Conservation (phyloP, 2,329 filamentous ascomycete species). For the Microdochium paspali region DNA sequence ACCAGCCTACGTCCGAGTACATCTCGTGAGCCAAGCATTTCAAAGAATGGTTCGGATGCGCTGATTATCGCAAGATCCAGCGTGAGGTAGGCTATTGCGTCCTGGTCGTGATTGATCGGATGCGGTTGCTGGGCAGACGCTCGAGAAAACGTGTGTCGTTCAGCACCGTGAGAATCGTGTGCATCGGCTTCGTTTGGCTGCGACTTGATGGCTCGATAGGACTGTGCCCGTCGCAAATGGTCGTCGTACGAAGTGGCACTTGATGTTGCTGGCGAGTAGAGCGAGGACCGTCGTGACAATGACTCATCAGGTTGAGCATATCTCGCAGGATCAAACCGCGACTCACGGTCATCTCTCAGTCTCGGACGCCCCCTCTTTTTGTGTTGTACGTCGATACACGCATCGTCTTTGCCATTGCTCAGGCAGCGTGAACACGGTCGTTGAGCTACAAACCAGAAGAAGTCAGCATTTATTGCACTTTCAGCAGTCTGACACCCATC, state of each 20-base stretch:
- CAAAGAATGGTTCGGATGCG: constrained; percentile 44
- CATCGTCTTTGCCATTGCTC: constrained; percentile 70
- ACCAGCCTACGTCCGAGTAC: constrained; percentile 39
- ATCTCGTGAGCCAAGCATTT: constrained; percentile 39
- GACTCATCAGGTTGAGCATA: constrained; percentile 35
- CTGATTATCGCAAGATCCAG: constrained; percentile 49
- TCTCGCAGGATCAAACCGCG: constrained; percentile 43
- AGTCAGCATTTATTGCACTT: constrained; percentile 21
- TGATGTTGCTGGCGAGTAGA: constrained; percentile 36
- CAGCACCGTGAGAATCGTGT: constrained; percentile 41
- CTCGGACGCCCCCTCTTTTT: constrained; percentile 76
- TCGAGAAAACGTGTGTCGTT: constrained; percentile 35
- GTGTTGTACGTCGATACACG: constrained; percentile 75
- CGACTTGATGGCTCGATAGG: constrained; percentile 46
- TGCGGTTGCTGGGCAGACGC: constrained; percentile 32
- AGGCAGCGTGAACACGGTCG: constrained; percentile 71
- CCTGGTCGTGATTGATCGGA: constrained; percentile 30
- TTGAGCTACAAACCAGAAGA: constrained; percentile 41
- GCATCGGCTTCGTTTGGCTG: constrained; percentile 37
- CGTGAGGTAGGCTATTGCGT: constrained; percentile 49
- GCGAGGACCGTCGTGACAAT: constrained; percentile 38
- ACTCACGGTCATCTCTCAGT: constrained; percentile 61
- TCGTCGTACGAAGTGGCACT: constrained; percentile 35
- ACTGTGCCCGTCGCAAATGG: constrained; percentile 32
- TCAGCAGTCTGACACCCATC: no score